Evolutionary conservation across 345 rosid species (phyloP), one percentile per base, ranked within the genome.

Genomic region (Gossypium bickii): DNA sequence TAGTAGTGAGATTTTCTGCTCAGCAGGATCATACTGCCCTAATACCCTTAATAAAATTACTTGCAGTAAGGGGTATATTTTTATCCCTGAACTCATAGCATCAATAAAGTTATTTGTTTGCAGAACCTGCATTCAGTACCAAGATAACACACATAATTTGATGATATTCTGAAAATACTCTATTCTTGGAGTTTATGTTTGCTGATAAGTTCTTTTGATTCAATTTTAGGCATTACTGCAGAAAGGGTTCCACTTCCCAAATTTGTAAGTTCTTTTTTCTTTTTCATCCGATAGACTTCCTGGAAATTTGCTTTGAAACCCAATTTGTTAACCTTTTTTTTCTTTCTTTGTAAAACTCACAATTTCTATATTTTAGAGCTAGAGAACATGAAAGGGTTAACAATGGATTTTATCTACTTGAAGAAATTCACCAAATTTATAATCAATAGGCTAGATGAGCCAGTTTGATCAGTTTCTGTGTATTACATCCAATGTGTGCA

Each of bases 1-100:
- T 69, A 81, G 92, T 72, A 74, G 83, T 74, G 89, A 92, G 72
- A 81, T 90, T 72, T 93, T 92, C 83, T 93, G 98, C 67, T 83
- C 88, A 2, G 89, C 93, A 5, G 97, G 98, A 75, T 92, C 97
- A 25, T 93, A 85, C 85, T 93, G 97, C 75, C 97, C 97, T 43
- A 82, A 89, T 44, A 87, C 96, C 4, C 84, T 86, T 56, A 78
- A 76, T 62, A 85, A 78, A 73, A 75, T 82, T 74, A 59, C 89
- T 82, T 93, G 98, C 87, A 83, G 89, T 77, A 86, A 83, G 82
- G 96, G 98, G 98, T 92, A 89, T 78, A 78, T 79, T 86, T 84
- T 80, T 74, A 58, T 80, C 88, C 80, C 80, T 80, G 12, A 56
- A 53, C 85, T 72, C 74, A 18, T 68, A 12, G 48, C 58, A 52